Percentiles rank a stretch among this genome's conserved stretches.
Evolutionary conservation across 2,329 filamentous ascomycete genomes (phyloP).

Genomic region (Xylariaceae sp.): DNA sequence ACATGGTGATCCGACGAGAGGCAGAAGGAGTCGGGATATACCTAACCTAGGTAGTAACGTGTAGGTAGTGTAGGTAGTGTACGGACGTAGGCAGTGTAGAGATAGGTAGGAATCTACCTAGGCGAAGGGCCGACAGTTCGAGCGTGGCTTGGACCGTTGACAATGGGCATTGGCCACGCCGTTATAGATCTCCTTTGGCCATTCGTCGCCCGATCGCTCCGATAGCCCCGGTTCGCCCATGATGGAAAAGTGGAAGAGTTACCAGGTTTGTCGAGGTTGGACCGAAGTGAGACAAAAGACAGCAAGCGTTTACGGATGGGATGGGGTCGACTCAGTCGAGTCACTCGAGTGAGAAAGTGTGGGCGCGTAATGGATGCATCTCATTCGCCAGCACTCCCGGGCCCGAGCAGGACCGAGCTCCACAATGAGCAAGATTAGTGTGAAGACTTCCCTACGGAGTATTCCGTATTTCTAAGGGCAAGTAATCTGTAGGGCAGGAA

Average conservation of each 20-base stretch:
- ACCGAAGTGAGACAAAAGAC: neutral
- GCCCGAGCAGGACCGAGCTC: too few relatives aligned
- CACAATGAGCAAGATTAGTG: too few relatives aligned
- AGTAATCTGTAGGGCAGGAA: too few relatives aligned
- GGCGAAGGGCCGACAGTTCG: neutral
- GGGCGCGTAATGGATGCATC: constrained; percentile 17
- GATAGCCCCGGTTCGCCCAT: neutral
- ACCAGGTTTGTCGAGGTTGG: neutral
- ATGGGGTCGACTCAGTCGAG: neutral
- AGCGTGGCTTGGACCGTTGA: neutral
- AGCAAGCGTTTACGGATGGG: neutral
- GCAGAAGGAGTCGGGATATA: neutral
- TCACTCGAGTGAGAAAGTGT: neutral
- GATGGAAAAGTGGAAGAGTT: too few relatives aligned
- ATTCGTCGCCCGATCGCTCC: neutral
- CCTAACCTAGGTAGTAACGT: neutral
- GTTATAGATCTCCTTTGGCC: neutral
- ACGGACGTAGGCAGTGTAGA: neutral
- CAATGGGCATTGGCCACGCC: neutral
- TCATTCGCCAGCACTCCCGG: constrained; percentile 16
- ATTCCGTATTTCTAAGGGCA: too few relatives aligned
- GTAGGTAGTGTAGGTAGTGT: neutral
- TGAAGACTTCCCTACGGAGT: too few relatives aligned
- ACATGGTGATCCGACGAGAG: neutral
- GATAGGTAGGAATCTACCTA: neutral